Conservation (phyloP, 306 rosid species). For the Corylus americana region DNA sequence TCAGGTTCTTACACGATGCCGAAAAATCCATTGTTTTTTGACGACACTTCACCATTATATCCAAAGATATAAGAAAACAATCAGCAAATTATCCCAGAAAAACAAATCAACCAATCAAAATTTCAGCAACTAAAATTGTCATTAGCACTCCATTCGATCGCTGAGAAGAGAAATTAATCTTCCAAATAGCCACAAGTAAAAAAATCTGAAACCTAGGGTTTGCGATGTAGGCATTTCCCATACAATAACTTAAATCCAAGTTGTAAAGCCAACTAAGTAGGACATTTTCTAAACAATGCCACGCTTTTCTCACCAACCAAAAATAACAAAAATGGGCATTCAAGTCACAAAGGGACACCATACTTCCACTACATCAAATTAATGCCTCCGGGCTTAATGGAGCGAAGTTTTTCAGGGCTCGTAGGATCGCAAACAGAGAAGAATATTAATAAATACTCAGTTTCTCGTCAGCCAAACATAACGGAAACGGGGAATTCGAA, state of each 20-base stretch:
- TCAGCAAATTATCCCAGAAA: neutral
- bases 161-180: neutral
- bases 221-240: neutral
- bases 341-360: neutral
- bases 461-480: slow-evolving; percentile 9
- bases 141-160: neutral
- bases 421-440: neutral
- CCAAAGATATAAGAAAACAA: slow-evolving; percentile 3
- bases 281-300: neutral
- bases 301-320: neutral
- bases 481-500: neutral
- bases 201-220: neutral
- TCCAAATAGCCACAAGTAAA: neutral
- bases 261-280: too few species aligned
- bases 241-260: neutral
- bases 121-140: neutral
- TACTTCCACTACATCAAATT: neutral
- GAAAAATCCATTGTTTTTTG: slow-evolving; percentile 63
- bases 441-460: neutral
- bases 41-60: slow-evolving; percentile 55
- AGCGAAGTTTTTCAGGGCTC: neutral
- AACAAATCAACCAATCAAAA: neutral
- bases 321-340: neutral
- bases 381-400: neutral
- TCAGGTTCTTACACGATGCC: slow-evolving; percentile 53